Percentiles rank a stretch among this genome's conserved stretches.
Conservation (phyloP, 192 early-diverging fungal genomes). For the Linnemannia zychae region DNA sequence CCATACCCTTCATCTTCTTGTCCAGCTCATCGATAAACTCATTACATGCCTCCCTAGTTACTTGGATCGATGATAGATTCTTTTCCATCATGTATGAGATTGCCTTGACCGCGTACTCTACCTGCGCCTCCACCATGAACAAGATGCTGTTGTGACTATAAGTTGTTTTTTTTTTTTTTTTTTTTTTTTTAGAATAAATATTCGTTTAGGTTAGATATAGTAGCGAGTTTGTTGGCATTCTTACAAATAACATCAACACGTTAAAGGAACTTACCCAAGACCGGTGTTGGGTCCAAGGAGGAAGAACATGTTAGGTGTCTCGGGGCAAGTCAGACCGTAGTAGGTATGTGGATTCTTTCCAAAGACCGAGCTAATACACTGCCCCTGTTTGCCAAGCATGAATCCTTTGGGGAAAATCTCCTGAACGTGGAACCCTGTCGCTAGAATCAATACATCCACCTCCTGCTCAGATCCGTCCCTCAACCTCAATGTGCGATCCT, state of each 20-base stretch:
- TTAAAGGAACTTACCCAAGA: slow-evolving; percentile 31
- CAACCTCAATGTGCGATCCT: slow-evolving; percentile 27
- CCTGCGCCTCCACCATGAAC: slow-evolving; percentile 63
- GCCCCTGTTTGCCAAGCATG: slow-evolving; percentile 46
- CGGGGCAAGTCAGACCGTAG: slow-evolving; percentile 54
- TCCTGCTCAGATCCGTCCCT: slow-evolving; percentile 47
- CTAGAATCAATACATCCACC: slow-evolving; percentile 60
- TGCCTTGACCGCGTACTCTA: slow-evolving; percentile 57
- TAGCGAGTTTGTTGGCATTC: not conserved
- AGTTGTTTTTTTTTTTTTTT: not conserved
- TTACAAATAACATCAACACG: not conserved
- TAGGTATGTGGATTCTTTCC: slow-evolving; percentile 52
- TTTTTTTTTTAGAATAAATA: no score
- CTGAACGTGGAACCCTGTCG: slow-evolving; percentile 63
- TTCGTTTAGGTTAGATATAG: no score
- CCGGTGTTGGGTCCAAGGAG: slow-evolving; percentile 63
- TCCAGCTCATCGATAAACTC: slow-evolving; percentile 38
- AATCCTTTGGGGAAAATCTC: slow-evolving; percentile 22
- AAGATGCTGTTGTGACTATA: slow-evolving; percentile 59
- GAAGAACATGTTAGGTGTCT: slow-evolving; percentile 67
- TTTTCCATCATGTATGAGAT: slow-evolving; percentile 54
- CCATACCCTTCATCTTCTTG: slow-evolving; percentile 56
- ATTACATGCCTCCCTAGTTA: slow-evolving; percentile 36
- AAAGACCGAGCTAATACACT: slow-evolving; percentile 31
- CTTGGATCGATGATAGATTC: slow-evolving; percentile 47